Conservation (phyloP, 2,329 filamentous ascomycete species). For the Ceratocystis cacaofunesta region DNA sequence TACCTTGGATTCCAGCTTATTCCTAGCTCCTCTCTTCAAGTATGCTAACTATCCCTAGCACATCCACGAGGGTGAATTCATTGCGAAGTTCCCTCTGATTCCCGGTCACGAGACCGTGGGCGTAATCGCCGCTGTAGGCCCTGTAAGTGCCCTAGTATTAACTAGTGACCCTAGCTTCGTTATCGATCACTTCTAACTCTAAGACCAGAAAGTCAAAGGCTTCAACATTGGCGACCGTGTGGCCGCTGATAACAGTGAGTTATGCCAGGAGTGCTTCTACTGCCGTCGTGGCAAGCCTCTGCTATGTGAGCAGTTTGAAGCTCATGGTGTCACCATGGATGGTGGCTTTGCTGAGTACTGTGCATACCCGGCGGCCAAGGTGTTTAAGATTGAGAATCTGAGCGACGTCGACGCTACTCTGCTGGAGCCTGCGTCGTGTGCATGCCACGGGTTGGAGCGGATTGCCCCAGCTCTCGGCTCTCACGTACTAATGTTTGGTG, state of each 20-base stretch:
- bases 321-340: constrained; percentile 51
- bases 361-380: constrained; percentile 36
- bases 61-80: constrained; percentile 56
- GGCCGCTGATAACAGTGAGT: constrained; percentile 48
- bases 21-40: neutral
- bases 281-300: constrained; percentile 53
- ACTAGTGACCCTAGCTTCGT: neutral
- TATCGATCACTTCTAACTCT: neutral
- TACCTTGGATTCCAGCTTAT: neutral
- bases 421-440: constrained; percentile 55
- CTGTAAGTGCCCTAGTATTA: constrained; percentile 20
- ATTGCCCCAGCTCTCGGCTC: constrained; percentile 52
- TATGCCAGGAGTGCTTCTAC: constrained; percentile 60
- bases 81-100: constrained; percentile 47
- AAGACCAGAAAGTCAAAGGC: constrained; percentile 36
- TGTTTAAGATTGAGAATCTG: constrained; percentile 52
- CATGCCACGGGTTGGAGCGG: constrained; percentile 55
- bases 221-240: constrained; percentile 50
- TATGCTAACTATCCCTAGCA: constrained; percentile 25
- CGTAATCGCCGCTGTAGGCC: constrained; percentile 43
- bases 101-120: constrained; percentile 56
- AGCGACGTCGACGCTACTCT: constrained; percentile 54
- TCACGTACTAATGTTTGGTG: constrained; percentile 50
- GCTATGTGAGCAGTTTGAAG: constrained; percentile 54
- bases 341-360: constrained; percentile 61